Conservation (phyloP, 441 rosid genomes). For the Mallotus repandus region DNA sequence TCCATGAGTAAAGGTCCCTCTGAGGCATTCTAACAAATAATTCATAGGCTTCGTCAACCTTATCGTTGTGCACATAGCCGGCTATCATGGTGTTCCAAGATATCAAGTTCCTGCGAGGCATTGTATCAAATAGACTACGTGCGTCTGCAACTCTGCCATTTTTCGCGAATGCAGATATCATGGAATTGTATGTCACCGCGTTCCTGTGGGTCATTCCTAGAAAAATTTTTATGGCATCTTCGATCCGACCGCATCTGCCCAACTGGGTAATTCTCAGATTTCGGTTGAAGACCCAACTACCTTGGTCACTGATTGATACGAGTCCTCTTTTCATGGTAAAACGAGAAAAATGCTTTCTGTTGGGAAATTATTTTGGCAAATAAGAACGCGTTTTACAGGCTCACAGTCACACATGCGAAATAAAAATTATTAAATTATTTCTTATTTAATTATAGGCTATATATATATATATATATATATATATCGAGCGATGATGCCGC, state of each 20-base stretch:
- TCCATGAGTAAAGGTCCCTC: not conserved
- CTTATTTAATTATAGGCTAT: no score
- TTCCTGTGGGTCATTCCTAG: conserved; percentile 29
- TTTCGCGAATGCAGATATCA: conserved; percentile 15
- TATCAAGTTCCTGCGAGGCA: not conserved
- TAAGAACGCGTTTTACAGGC: no score
- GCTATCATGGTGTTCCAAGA: not conserved
- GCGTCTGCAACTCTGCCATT: not conserved
- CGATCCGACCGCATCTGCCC: conserved; percentile 29
- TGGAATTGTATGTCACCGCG: conserved; percentile 32
- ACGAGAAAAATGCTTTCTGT: no score
- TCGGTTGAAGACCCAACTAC: conserved; percentile 21
- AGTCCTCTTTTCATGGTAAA: no score
- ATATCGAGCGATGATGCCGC: no score
- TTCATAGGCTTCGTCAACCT: conserved; percentile 23
- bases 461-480: no score
- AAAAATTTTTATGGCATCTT: conserved; percentile 36
- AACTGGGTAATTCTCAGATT: conserved; percentile 35
- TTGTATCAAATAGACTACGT: not conserved
- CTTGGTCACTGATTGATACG: conserved; percentile 15
- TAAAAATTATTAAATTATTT: no score
- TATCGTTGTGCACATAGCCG: conserved; percentile 24
- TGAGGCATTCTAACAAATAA: not conserved
- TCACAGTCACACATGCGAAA: no score
- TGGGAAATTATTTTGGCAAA: no score